Percentiles rank a stretch among this genome's conserved stretches.
Conservation (phyloP, 495 filamentous ascomycete genomes). For the Baudoinia panamericana region DNA sequence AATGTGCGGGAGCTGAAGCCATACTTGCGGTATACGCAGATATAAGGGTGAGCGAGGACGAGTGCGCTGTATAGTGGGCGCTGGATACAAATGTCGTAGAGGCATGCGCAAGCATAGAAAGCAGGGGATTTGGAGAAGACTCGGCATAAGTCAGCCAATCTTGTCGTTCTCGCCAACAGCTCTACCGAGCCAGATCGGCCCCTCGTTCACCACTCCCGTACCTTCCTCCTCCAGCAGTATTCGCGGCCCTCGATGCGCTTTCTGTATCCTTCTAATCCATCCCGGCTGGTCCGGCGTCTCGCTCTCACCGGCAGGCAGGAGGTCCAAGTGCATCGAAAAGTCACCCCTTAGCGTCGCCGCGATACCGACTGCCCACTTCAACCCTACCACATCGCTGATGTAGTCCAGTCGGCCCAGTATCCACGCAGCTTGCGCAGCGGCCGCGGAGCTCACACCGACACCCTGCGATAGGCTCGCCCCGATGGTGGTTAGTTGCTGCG, state of each 20-base stretch:
- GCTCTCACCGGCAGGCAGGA: not conserved
- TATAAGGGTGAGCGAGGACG: not conserved
- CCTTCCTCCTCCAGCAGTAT: not conserved
- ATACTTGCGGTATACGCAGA: constrained; percentile 30
- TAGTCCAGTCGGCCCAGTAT: constrained; percentile 11
- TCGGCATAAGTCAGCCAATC: too few relatives aligned
- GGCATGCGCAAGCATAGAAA: too few relatives aligned
- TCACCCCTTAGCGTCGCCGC: constrained; percentile 14
- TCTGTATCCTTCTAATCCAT: not conserved
- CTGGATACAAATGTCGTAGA: too few relatives aligned
- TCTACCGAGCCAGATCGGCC: too few relatives aligned
- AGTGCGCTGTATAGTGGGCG: too few relatives aligned
- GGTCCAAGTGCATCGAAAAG: constrained; percentile 7
- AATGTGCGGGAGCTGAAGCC: constrained; percentile 52
- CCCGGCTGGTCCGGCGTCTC: not conserved
- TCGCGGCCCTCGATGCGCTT: not conserved
- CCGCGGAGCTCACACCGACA: too few relatives aligned
- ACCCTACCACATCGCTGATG: constrained; percentile 8
- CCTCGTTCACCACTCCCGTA: too few relatives aligned
- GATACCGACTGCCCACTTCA: constrained; percentile 17
- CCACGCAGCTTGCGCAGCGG: constrained; percentile 14
- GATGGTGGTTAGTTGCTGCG: not conserved
- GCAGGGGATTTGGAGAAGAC: too few relatives aligned
- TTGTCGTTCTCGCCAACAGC: too few relatives aligned
- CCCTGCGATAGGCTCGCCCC: not conserved